Conservation (phyloP, 768 basidiomycete genomes). For the Collybia nuda region DNA sequence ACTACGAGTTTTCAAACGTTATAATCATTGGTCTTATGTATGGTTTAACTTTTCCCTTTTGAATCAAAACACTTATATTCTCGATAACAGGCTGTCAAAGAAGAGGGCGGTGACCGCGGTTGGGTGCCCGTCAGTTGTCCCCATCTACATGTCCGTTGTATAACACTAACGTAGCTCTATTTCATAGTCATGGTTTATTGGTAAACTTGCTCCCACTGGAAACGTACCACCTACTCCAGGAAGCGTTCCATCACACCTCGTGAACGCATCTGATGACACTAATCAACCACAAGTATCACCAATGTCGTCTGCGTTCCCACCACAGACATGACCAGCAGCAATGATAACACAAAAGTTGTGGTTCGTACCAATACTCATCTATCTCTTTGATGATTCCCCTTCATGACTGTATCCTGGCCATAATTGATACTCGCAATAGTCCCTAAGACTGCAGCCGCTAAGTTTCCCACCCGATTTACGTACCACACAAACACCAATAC, state of each 20-base stretch:
- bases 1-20: slow-evolving; percentile 93
- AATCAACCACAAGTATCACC: slow-evolving; percentile 65
- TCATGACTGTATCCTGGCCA: not conserved
- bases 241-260: slow-evolving; percentile 29
- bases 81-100: slow-evolving; percentile 77
- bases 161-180: slow-evolving; percentile 8
- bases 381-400: not conserved
- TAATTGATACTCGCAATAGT: not conserved
- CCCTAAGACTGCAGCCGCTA: no score
- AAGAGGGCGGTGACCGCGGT: slow-evolving; percentile 89
- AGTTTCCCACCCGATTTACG: no score
- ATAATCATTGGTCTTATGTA: slow-evolving; percentile 97
- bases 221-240: slow-evolving; percentile 45
- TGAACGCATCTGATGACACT: slow-evolving; percentile 31
- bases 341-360: slow-evolving; percentile 6
- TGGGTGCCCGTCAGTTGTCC: slow-evolving; percentile 81
- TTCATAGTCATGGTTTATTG: slow-evolving; percentile 88
- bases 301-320: slow-evolving; percentile 83
- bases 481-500: not conserved
- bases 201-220: slow-evolving; percentile 68
- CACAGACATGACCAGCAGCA: slow-evolving; percentile 32
- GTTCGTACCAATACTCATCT: not conserved
- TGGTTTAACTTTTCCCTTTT: slow-evolving; percentile 20
- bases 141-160: not conserved
- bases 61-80: slow-evolving; percentile 4